Conservation (phyloP, 345 rosid species). For the Linum lewisii region DNA sequence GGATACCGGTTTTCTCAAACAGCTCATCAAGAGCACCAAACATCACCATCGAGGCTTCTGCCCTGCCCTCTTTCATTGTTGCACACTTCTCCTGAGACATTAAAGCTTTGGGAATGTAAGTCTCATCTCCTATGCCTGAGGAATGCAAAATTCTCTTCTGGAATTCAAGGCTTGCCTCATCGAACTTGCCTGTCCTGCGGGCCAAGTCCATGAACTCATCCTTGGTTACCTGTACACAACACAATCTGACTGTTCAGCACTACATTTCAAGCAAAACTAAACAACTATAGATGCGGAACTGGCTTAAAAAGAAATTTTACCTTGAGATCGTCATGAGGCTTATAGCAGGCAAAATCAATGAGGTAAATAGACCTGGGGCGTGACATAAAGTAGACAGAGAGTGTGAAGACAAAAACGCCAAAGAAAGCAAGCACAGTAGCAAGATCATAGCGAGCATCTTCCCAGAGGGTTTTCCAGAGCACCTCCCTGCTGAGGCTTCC, state of each 20-base stretch:
- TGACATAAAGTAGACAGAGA: conserved; percentile 34
- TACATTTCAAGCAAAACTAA: background rate
- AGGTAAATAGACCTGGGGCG: conserved; percentile 24
- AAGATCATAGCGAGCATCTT: conserved; percentile 35
- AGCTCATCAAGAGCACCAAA: conserved; percentile 41
- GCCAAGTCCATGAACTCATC: conserved; percentile 36
- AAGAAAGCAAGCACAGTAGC: conserved; percentile 29
- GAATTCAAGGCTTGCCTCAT: conserved; percentile 33
- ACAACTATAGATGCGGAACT: background rate
- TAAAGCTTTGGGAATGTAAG: conserved; percentile 36
- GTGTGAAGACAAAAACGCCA: conserved; percentile 23
- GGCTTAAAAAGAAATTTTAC: background rate
- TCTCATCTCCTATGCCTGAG: conserved; percentile 42
- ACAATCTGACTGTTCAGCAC: background rate
- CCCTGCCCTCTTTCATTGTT: conserved; percentile 37
- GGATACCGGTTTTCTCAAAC: conserved; percentile 26
- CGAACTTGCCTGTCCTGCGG: conserved; percentile 27
- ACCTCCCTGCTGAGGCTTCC: conserved; percentile 27
- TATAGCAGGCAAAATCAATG: conserved; percentile 2
- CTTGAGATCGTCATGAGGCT: conserved; percentile 6
- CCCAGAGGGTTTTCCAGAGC: conserved; percentile 27
- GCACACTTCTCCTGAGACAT: conserved; percentile 22
- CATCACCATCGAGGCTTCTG: conserved; percentile 43
- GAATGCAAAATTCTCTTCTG: conserved; percentile 39
- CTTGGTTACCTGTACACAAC: conserved; percentile 30